Evolutionary conservation across 1,139 yeast species (phyloP), one percentile per base, ranked within the genome.

Genomic region (Pichia sp.): DNA sequence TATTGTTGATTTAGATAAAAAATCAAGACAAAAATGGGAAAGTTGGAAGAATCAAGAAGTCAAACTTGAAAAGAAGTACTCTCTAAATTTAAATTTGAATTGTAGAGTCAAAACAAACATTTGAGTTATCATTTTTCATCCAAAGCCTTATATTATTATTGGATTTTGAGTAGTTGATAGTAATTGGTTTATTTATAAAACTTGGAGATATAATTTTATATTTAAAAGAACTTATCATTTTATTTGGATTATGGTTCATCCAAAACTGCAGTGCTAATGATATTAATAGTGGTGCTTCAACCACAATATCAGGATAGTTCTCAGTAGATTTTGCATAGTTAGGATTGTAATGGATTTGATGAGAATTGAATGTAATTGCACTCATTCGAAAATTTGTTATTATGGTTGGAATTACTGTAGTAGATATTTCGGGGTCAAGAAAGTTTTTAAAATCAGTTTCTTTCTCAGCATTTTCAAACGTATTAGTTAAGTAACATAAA

Each of bases 221-320:
- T 31, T 53, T 58, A 40, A 64, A 47, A 1, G 52, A 39, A 1
- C 35, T 18, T 9, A 44, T 27, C 4, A 28, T 2, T 2, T 7
- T 4, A 5, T 40, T 18, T 5, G 49, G 45, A 10, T 32, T 38
- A 10, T 18, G 7, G 6, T 47, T 46, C n/a, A 27, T 4, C 56
- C 75, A 71, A 76, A 79, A 82, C 50, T 76, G 75, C 40, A 86
- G 61, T 25, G 78, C 55, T 40, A 86, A 56, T 2, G 85, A 79
- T 1, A 86, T 76, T 54, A 84, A 70, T 45, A 89, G 69, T 0
- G 97, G 97, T 0, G 96, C 98, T 42, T 86, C 96, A 0, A 85
- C 83, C 0, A 92, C 68, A 1, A 81, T 62, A 38, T 72, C 72
- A 0, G 83, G 80, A 44, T 87, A 76, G 0, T 77, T 74, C 59